Percentiles rank a stretch among this genome's conserved stretches.
Evolutionary conservation across 176 grass and related monocot genomes (phyloP).

Genomic region (Poa pratensis): DNA sequence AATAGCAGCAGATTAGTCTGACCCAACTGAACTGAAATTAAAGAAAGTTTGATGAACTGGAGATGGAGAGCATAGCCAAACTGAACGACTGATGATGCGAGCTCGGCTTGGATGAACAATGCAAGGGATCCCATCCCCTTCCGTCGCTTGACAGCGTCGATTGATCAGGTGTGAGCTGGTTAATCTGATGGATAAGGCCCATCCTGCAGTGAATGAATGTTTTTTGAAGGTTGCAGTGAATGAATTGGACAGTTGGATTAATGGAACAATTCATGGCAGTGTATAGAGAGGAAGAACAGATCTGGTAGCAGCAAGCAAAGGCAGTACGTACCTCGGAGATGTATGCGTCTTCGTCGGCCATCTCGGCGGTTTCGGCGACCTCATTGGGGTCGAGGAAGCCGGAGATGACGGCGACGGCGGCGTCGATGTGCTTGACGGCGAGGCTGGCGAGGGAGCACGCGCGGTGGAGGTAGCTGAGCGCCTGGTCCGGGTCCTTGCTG

Average conservation of each 20-base stretch:
- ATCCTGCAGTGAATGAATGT: not conserved
- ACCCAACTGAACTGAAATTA: not conserved
- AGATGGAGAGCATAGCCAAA: not conserved
- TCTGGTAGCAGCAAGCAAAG: no score
- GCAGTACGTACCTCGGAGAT: no score
- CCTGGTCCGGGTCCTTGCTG: not conserved
- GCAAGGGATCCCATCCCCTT: not conserved
- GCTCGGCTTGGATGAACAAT: not conserved
- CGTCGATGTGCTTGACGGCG: not conserved
- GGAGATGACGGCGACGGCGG: not conserved
- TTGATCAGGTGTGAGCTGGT: not conserved
- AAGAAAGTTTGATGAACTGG: not conserved
- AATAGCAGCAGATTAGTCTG: not conserved
- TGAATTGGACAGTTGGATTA: not conserved
- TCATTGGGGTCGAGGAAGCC: not conserved
- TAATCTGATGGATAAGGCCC: not conserved
- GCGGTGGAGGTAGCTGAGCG: not conserved
- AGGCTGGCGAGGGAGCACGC: not conserved
- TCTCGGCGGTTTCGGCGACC: not conserved
- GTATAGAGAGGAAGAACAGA: not conserved
- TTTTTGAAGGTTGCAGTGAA: no score
- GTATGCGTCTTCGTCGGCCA: not conserved
- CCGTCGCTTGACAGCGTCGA: not conserved
- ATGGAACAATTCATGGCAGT: not conserved
- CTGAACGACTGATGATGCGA: not conserved